phyloP scores from a whole-genome alignment of 1,139 yeast genomes.

The Saccharomyces hybrid region DNA sequence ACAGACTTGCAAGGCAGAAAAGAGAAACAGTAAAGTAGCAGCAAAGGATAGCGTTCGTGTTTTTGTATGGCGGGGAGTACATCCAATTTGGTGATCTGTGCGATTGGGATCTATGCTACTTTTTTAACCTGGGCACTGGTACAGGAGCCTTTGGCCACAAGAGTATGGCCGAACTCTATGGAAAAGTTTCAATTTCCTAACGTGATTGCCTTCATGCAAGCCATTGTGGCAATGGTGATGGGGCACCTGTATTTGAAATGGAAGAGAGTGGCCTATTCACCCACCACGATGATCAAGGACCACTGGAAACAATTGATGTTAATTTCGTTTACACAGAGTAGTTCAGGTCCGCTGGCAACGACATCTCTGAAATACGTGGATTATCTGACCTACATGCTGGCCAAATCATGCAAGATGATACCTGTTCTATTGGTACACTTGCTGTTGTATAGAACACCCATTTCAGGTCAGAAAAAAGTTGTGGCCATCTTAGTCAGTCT shows the following conservation, averaged over 20 bases:
- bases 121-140: slow-evolving; percentile 86
- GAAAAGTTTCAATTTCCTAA: slow-evolving; percentile 66
- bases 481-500: slow-evolving; percentile 70
- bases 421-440: slow-evolving; percentile 87
- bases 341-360: slow-evolving; percentile 77
- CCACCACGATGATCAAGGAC: slow-evolving; percentile 24
- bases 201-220: slow-evolving; percentile 66
- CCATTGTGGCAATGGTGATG: slow-evolving; percentile 58
- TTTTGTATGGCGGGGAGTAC: background rate
- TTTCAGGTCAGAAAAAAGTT: slow-evolving; percentile 66
- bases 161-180: slow-evolving; percentile 57
- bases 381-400: slow-evolving; percentile 73
- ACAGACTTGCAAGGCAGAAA: background rate
- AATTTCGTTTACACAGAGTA: slow-evolving; percentile 70
- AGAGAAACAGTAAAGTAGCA: background rate
- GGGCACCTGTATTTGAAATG: slow-evolving; percentile 53
- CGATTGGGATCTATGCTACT: slow-evolving; percentile 70
- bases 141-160: slow-evolving; percentile 80
- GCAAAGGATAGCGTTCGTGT: background rate
- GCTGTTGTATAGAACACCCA: slow-evolving; percentile 59
- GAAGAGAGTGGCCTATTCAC: slow-evolving; percentile 24
- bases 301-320: slow-evolving; percentile 40
- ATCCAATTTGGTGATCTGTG: slow-evolving; percentile 42
- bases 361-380: slow-evolving; percentile 73
- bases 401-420: slow-evolving; percentile 86